These are phyloP conservation scores for Eremomyces bilateralis DNA, from an alignment of 495 filamentous ascomycete species.

Conservation along the genomic window DNA sequence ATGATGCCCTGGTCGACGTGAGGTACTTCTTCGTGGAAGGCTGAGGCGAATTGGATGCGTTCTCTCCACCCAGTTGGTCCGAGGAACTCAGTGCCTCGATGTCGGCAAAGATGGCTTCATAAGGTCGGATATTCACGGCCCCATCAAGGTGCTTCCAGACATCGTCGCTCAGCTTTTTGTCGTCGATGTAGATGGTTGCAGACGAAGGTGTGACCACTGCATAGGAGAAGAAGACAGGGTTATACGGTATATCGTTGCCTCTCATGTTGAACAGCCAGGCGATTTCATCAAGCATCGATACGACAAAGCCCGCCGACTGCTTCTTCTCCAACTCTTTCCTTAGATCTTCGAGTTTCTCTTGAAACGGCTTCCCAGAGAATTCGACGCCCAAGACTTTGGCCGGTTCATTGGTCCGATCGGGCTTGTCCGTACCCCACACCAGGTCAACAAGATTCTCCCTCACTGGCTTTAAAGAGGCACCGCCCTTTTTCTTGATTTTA, in stretches of 20 bases:
- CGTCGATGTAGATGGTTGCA: conserved; percentile 70
- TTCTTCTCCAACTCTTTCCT: conserved; percentile 84
- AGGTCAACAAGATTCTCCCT: conserved; percentile 67
- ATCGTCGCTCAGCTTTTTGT: conserved; percentile 49
- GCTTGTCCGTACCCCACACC: conserved; percentile 60
- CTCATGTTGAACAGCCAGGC: conserved; percentile 96
- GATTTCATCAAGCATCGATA: conserved; percentile 82
- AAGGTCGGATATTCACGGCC: conserved; percentile 60
- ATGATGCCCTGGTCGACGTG: conserved; percentile 76
- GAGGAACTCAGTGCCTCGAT: conserved; percentile 35
- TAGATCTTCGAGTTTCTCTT: conserved; percentile 68
- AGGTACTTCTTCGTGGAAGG: conserved; percentile 40
- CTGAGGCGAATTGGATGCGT: conserved; percentile 15
- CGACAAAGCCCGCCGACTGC: conserved; percentile 67
- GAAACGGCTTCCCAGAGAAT: conserved; percentile 63
- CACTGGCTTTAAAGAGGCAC: conserved; percentile 48
- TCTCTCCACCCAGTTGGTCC: conserved; percentile 18
- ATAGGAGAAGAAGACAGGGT: conserved; percentile 98
- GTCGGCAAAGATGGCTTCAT: conserved; percentile 65
- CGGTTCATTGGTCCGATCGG: conserved; percentile 51
- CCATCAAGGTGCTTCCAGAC: conserved; percentile 47
- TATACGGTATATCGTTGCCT: conserved; percentile 93
- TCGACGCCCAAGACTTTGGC: conserved; percentile 46
- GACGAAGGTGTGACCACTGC: conserved; percentile 65
- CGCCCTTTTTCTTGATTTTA: conserved; percentile 72